Base-by-base conservation (phyloP, 78 protist genomes). In the Dictyostelium capitatum region DNA sequence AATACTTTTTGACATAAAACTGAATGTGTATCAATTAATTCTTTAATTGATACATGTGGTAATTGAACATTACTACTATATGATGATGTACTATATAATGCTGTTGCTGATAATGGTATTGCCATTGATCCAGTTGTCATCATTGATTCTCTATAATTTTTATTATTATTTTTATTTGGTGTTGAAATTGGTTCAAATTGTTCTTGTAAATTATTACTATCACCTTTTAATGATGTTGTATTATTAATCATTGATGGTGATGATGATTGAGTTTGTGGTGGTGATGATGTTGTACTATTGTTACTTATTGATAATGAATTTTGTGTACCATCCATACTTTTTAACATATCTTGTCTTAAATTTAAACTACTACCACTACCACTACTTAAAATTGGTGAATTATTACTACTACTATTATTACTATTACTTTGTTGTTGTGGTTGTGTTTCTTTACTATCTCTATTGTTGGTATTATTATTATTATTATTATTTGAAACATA, bases 1-100 rank as follows among this genome's bases (percentile, higher is more conserved):
- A 87, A 65, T 1, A 87, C 93, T 50, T 87, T 87, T 59, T 87
- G 93, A 64, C 93, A 87, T 6, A 87, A 57, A 19, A 87, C 54
- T 14, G 82, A 75, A 25, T 87, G 93, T 4, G 65, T 64, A 17
- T 87, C 93, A 11, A 87, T 62, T 17, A 80, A 51, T 4, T 69
- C 81, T 23, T 72, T 83, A 1, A 65, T 20, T 8, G 80, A 14
- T 8, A 77, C 47, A 32, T 12, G 20, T 73, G 51, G 79, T 73
- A 47, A 47, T 46, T 37, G 79, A 19, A 73, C 79, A 73, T 3
- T 73, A 67, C 75, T 15, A 67, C 25, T 67, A 67, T 67, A 67
- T 12, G 12, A 15, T 15, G 12, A 30, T 3, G 75, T 15, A 32
- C 75, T 67, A 67, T 67, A 67, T 17, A 67, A 67, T 0, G 56